phyloP scores from a whole-genome alignment of 768 basidiomycete genomes.

The Cytidiella melzeri region DNA sequence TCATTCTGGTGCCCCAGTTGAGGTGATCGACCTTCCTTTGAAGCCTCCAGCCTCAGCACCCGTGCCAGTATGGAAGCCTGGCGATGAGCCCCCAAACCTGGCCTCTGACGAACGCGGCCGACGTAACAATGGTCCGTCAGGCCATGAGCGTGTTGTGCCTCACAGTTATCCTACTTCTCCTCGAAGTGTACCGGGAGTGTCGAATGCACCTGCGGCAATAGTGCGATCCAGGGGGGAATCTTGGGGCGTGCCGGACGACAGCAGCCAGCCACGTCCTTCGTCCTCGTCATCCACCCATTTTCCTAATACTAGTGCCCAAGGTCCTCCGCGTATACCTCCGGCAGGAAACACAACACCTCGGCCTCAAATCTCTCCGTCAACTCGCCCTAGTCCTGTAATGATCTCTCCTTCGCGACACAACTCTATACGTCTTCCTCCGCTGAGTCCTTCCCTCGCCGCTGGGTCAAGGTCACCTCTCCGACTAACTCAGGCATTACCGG shows the following conservation, averaged over 20 bases:
- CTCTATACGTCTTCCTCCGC: constrained; percentile 9
- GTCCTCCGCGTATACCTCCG: constrained; percentile 10
- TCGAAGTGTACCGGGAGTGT: constrained; percentile 8
- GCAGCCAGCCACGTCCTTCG: constrained; percentile 13
- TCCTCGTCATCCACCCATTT: constrained; percentile 15
- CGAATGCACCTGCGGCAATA: constrained; percentile 16
- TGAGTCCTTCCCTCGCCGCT: constrained; percentile 7
- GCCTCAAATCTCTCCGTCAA: constrained; percentile 6
- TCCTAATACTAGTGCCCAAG: not conserved
- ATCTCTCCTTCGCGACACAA: constrained; percentile 5
- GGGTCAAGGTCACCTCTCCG: constrained; percentile 3
- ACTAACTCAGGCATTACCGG: not conserved
- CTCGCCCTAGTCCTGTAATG: constrained; percentile 2
- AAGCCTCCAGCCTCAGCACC: constrained; percentile 14
- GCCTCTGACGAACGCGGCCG: constrained; percentile 21
- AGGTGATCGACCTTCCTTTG: constrained; percentile 20
- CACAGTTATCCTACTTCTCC: constrained; percentile 17
- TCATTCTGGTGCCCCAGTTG: constrained; percentile 21
- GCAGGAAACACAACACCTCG: constrained; percentile 1
- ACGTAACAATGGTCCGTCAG: constrained; percentile 18
- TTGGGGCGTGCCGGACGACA: constrained; percentile 17
- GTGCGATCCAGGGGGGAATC: constrained; percentile 19
- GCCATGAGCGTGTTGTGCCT: constrained; percentile 24
- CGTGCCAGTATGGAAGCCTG: constrained; percentile 12
- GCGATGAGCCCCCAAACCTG: constrained; percentile 13